These are phyloP conservation scores for Micromonas commoda DNA, from an alignment of 139 green algal genomes.

Conservation along the genomic window DNA sequence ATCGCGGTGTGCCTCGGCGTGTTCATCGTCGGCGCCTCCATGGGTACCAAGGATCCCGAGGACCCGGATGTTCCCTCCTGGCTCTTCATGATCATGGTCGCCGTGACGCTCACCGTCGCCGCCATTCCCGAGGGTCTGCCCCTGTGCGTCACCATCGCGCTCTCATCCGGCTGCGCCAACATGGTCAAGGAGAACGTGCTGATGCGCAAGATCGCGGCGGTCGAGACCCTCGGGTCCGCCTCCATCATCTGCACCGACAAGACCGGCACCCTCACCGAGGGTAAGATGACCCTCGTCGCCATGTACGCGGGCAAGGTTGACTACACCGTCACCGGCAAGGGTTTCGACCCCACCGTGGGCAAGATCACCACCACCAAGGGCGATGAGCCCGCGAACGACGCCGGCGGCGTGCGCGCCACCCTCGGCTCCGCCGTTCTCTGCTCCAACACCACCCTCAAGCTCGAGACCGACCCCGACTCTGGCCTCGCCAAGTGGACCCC, in stretches of 20 bases:
- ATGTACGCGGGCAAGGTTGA: conserved; percentile 3
- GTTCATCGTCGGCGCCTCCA: conserved; percentile 29
- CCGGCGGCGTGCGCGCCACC: not conserved
- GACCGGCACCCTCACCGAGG: conserved; percentile 37
- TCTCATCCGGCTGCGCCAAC: not conserved
- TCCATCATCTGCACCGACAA: conserved; percentile 40
- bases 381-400: not conserved
- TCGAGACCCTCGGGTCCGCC: conserved; percentile 38
- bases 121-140: conserved; percentile 73
- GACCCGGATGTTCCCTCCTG: not conserved
- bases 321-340: conserved; percentile 23
- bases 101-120: conserved; percentile 49
- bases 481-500: conserved; percentile 2
- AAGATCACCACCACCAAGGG: conserved; percentile 7
- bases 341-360: conserved; percentile 25
- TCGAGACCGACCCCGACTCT: conserved; percentile 11
- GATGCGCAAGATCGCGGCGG: conserved; percentile 29
- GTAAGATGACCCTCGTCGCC: conserved; percentile 30
- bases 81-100: conserved; percentile 30
- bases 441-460: conserved; percentile 14
- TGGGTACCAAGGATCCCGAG: conserved; percentile 14
- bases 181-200: conserved; percentile 36
- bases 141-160: conserved; percentile 43
- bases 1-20: conserved; percentile 22
- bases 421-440: conserved; percentile 16